Evolutionary conservation across 371 early-diverging fungal genomes (phyloP).

Genomic region (Mucor irregularis): DNA sequence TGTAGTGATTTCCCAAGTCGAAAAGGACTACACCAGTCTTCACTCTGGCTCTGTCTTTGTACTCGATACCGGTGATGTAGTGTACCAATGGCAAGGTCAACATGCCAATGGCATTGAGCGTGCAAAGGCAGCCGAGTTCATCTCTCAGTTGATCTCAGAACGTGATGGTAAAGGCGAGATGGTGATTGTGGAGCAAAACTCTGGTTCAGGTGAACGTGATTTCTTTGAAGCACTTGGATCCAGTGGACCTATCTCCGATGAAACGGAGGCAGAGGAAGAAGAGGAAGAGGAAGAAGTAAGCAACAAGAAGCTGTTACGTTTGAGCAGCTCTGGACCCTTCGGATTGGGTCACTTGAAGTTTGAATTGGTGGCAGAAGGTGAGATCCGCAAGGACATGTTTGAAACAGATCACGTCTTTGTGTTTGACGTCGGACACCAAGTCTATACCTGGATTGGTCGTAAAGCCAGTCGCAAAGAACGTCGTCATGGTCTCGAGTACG

Average conservation of each 20-base stretch:
- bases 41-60: conserved; percentile 81
- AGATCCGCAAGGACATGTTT: conserved; percentile 48
- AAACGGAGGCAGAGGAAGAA: conserved; percentile 37
- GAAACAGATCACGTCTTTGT: conserved; percentile 63
- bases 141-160: conserved; percentile 61
- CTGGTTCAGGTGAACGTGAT: conserved; percentile 49
- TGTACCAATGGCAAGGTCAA: conserved; percentile 80
- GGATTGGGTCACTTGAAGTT: conserved; percentile 41
- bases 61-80: conserved; percentile 65
- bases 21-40: conserved; percentile 50
- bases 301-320: conserved; percentile 51
- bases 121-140: conserved; percentile 74
- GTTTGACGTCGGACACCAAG: conserved; percentile 60
- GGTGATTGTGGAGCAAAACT: conserved; percentile 69
- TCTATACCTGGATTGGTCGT: conserved; percentile 68
- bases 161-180: conserved; percentile 65
- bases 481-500: conserved; percentile 57
- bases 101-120: conserved; percentile 67
- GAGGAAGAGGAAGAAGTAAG: conserved; percentile 35
- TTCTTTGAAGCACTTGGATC: conserved; percentile 74
- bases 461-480: conserved; percentile 63
- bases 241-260: conserved; percentile 57
- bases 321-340: conserved; percentile 35
- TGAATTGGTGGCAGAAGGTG: conserved; percentile 49
- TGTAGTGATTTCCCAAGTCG: conserved; percentile 69